Base-by-base conservation (phyloP, 73 alveolate genomes). In the Symbiodinium pilosum region DNA sequence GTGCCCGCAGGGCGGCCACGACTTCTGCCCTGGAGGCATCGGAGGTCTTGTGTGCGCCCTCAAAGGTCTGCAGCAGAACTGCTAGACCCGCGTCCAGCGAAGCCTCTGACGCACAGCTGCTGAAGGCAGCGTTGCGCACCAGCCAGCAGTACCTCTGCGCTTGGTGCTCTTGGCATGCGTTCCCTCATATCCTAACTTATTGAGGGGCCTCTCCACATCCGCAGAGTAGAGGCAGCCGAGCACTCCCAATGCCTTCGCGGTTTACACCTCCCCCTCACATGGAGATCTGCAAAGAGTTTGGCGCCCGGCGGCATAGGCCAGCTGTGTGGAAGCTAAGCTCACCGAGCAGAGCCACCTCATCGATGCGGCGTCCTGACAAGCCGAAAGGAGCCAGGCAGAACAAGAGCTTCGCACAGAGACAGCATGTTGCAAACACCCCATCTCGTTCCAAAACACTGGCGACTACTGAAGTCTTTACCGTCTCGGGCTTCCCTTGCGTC, bases 301-400 rank as follows among this genome's bases (percentile, higher is more conserved):
- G 85, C 85, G 4, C 85, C 85, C 6, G 85, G 85, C 97, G 42
- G 89, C 97, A 32, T 68, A 69, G 12, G 97, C 87, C 97, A 91
- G 54, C 42, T 69, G 77, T 2, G 89, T 59, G 1, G 56, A 34
- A 9, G 40, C 97, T 41, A 69, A n/a, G 51, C 26, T 43, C 68
- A 84, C 88, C n/a, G 97, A 91, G 77, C 97, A 91, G 38, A 91
- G 77, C 77, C 38, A 91, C n/a, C 83, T 85, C 97, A 91, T 91
- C 36, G 84, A 44, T 36, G 75, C 44, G 11, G 47, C 87, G 42
- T 91, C 97, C 97, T 91, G 59, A 0, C 28, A 16, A n/a, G 36
- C 42, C 40, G 21, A 7, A 5, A 12, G 30, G 30, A 54, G 30
- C 18, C 0, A 30, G n/a, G 2, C n/a, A 20, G 69, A 52, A 28